These are phyloP conservation scores for Aquilaria yunnanensis DNA, from an alignment of 345 rosid species.

Conservation along the genomic window DNA sequence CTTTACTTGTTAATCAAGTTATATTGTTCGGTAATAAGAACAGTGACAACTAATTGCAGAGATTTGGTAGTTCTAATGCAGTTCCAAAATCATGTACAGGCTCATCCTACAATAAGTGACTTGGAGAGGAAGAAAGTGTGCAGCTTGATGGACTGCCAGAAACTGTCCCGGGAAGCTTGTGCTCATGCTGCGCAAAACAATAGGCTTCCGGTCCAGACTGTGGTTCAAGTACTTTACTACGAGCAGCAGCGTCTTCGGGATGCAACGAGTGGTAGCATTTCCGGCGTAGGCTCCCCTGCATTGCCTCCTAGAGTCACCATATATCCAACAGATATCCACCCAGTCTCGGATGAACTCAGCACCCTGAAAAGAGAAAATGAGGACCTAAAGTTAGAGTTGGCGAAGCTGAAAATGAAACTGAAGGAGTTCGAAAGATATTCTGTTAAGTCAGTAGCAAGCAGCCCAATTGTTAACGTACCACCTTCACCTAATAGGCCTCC, in stretches of 20 bases:
- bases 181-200: slow-evolving; percentile 95
- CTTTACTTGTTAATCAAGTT: too few species aligned
- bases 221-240: slow-evolving; percentile 89
- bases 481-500: slow-evolving; percentile 68
- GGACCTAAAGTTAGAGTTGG: slow-evolving; percentile 71
- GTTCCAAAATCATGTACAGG: slow-evolving; percentile 30
- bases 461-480: slow-evolving; percentile 20
- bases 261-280: slow-evolving; percentile 37
- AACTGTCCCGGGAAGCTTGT: slow-evolving; percentile 84
- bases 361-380: slow-evolving; percentile 62
- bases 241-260: slow-evolving; percentile 88
- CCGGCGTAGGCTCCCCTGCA: slow-evolving; percentile 29
- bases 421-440: slow-evolving; percentile 55
- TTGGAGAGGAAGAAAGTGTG: slow-evolving; percentile 93
- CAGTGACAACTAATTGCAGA: slow-evolving; percentile 1
- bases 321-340: slow-evolving; percentile 32
- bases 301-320: slow-evolving; percentile 26
- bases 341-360: slow-evolving; percentile 59
- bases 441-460: slow-evolving; percentile 20
- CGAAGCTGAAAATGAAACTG: slow-evolving; percentile 80
- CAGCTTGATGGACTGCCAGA: slow-evolving; percentile 94
- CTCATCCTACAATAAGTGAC: slow-evolving; percentile 79
- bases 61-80: neutral
- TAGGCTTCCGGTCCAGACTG: slow-evolving; percentile 84
- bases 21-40: neutral